phyloP scores from a whole-genome alignment of 2,329 filamentous ascomycete species.

The Colletotrichum costaricense region DNA sequence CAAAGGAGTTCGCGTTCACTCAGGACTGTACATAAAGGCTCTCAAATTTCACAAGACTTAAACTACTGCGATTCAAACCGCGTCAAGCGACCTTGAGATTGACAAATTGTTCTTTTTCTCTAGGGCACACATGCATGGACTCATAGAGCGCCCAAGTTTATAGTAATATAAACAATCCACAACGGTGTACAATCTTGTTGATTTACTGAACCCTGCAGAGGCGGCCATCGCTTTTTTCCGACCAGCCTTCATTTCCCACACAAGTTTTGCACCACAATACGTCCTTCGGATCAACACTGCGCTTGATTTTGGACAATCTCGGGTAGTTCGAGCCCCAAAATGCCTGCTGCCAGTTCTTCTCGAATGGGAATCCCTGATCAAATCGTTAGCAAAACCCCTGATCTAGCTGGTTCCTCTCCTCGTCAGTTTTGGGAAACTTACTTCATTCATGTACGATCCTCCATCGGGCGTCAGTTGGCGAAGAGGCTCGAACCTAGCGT shows the following conservation, averaged over 20 bases:
- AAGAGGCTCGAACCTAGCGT: conserved; percentile 47
- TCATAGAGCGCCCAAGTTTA: too few relatives aligned
- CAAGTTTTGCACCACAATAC: conserved; percentile 31
- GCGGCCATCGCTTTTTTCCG: not conserved
- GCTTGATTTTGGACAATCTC: conserved; percentile 24
- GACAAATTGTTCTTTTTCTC: too few relatives aligned
- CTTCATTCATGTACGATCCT: conserved; percentile 35
- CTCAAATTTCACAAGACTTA: too few relatives aligned
- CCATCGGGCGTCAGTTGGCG: conserved; percentile 36
- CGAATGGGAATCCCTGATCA: conserved; percentile 23
- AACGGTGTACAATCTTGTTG: not conserved
- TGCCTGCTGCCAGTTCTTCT: conserved; percentile 31
- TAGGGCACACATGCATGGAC: too few relatives aligned
- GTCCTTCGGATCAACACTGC: conserved; percentile 16
- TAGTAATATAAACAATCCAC: not conserved
- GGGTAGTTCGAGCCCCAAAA: conserved; percentile 36
- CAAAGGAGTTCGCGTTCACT: too few relatives aligned
- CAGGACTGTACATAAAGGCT: too few relatives aligned
- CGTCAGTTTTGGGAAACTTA: conserved; percentile 16
- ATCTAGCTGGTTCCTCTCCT: not conserved
- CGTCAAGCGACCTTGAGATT: too few relatives aligned
- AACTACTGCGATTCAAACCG: too few relatives aligned
- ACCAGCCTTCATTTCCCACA: conserved; percentile 33
- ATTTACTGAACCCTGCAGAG: conserved; percentile 11
- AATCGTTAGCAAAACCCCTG: not conserved